Base-by-base conservation (phyloP, 1,284 basidiomycete species). In the Sparassis latifolia region DNA sequence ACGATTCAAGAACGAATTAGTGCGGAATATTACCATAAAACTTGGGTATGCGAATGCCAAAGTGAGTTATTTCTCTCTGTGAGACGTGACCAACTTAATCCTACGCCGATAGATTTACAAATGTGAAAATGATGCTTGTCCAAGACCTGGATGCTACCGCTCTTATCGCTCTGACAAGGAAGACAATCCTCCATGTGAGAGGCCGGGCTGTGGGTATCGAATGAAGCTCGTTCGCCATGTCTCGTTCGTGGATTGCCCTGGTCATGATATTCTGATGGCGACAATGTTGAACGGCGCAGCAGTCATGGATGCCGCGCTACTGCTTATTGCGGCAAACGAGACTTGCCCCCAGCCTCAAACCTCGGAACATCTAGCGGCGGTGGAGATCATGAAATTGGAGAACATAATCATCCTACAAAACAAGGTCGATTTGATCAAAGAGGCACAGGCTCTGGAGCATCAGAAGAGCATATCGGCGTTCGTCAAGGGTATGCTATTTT, bases 221-320 rank as follows among this genome's bases (percentile, higher is more conserved):
- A 95, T 98, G 93, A 88, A 90, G 63, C 83, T 98, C 58, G 69
- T 97, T 58, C 84, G 92, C 60, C 92, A 96, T 64, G 92, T 98
- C 62, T 98, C 96, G 1, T 98, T 98, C 69, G 96, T 98, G 66
- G 93, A 96, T 68, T 93, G 92, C 66, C 92, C 92, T 1, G 92
- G 92, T 58, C 92, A 95, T 80, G 92, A 95, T 66, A 91, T 90
- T 81, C 79, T 99, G 69, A 99, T 99, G 96, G 96, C 96, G 52
- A 99, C 96, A 60, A 99, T 99, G 97, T 79, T 99, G 63, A 98
- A 98, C 80, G 96, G 96, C 71, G 96, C 96, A 40, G 97, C 97
- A 29, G 96, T 99, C 77, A 95, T 99, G 96, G 95, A 98, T 72
- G 96, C 96, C 53, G 96, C 96, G 12, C 75, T 99, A 1, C 80